phyloP scores from a whole-genome alignment of 2,329 filamentous ascomycete species.

The Colletotrichum destructivum region DNA sequence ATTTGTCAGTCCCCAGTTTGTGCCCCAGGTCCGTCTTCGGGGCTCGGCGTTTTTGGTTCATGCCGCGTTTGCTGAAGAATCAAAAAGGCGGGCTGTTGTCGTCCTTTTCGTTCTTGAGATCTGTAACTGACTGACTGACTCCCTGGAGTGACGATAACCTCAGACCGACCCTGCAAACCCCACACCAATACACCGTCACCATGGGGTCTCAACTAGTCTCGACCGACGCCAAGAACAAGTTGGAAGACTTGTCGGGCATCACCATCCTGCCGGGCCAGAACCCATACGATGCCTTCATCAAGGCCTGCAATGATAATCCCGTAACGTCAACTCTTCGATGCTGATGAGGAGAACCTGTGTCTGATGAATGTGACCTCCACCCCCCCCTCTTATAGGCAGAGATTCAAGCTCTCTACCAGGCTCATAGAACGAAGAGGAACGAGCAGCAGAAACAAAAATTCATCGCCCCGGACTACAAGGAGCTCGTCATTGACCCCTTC shows the following conservation, averaged over 20 bases:
- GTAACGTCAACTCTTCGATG: conserved; percentile 62
- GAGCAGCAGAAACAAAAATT: conserved; percentile 82
- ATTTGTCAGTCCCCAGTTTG: background rate
- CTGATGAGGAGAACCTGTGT: too few species aligned
- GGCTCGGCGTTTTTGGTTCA: background rate
- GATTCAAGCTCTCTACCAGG: conserved; percentile 80
- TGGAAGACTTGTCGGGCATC: conserved; percentile 70
- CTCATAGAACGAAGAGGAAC: conserved; percentile 83
- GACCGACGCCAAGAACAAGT: conserved; percentile 63
- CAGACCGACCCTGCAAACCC: background rate
- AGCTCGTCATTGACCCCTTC: conserved; percentile 83
- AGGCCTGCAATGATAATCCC: conserved; percentile 75
- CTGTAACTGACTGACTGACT: background rate
- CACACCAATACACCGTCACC: background rate
- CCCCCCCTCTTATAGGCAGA: conserved; percentile 61
- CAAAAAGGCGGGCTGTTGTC: background rate
- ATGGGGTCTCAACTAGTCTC: conserved; percentile 57
- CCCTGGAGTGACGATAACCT: background rate
- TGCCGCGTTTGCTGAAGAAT: background rate
- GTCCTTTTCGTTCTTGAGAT: background rate
- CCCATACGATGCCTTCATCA: conserved; percentile 82
- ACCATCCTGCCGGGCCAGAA: conserved; percentile 71
- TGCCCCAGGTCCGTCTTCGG: background rate
- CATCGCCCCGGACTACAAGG: conserved; percentile 76
- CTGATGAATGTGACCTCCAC: conserved; percentile 7